Evolutionary conservation across 2,329 filamentous ascomycete species (phyloP).

Genomic region (Alternaria sp.): DNA sequence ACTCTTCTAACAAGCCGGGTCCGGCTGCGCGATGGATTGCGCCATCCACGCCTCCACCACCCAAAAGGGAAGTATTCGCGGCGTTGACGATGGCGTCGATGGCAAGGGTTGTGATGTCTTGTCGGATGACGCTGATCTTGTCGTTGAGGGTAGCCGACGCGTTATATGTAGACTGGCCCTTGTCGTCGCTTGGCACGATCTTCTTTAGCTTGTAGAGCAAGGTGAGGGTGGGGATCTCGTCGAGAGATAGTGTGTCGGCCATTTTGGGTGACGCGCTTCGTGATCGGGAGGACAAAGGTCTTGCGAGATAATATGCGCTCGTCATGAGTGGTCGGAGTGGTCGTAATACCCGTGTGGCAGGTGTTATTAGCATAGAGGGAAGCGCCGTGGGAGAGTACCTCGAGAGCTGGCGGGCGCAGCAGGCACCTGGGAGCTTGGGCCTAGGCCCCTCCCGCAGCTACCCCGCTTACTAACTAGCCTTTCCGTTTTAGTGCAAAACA

Average conservation of each 20-base stretch:
- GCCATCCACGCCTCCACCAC: conserved; percentile 82
- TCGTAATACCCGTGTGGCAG: not conserved
- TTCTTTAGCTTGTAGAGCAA: conserved; percentile 68
- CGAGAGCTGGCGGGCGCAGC: not conserved
- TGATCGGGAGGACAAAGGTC: conserved; percentile 10
- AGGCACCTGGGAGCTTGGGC: conserved; percentile 13
- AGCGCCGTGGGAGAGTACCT: not conserved
- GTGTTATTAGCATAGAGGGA: not conserved
- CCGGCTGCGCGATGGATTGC: conserved; percentile 87
- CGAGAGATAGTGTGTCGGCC: conserved; percentile 42
- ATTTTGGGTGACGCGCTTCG: conserved; percentile 1
- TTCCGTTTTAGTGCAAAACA: not conserved
- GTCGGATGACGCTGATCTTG: conserved; percentile 71
- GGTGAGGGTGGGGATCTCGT: conserved; percentile 67
- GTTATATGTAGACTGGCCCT: conserved; percentile 12
- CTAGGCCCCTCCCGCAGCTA: not conserved
- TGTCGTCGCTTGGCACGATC: conserved; percentile 46
- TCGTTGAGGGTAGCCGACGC: conserved; percentile 59
- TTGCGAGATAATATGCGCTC: conserved; percentile 34
- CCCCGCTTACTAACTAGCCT: not conserved
- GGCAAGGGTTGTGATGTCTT: conserved; percentile 80
- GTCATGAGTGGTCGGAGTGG: conserved; percentile 20
- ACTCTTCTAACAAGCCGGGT: conserved; percentile 70
- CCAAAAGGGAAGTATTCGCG: conserved; percentile 77
- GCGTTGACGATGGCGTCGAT: conserved; percentile 92